Percentiles rank a stretch among this genome's conserved stretches.
phyloP scores from a whole-genome alignment of 176 grass and related monocot genomes.

The Avena sativa region DNA sequence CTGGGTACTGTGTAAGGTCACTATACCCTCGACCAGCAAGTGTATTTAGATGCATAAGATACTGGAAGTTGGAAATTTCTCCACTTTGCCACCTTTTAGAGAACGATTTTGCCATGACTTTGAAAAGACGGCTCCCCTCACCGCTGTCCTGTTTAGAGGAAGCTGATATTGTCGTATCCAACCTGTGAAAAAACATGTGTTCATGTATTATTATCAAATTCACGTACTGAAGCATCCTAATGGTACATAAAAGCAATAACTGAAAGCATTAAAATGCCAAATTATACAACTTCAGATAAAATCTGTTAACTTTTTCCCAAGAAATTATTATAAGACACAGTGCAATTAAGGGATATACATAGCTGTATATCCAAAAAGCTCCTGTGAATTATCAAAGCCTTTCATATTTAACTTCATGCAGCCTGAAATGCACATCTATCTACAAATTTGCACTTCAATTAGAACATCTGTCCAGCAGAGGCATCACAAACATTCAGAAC shows the following conservation, averaged over 20 bases:
- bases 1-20: slow-evolving; percentile 98
- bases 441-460: no score
- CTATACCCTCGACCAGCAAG: slow-evolving; percentile 97
- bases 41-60: slow-evolving; percentile 99
- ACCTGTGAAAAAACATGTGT: slow-evolving; percentile 56
- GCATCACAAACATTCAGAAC: background rate
- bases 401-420: slow-evolving; percentile 18
- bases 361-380: background rate
- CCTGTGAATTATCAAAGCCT: background rate
- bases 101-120: slow-evolving; percentile 86
- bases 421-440: background rate
- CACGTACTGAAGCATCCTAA: slow-evolving; percentile 33
- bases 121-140: slow-evolving; percentile 94
- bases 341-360: background rate
- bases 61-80: slow-evolving; percentile 99
- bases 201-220: slow-evolving; percentile 26
- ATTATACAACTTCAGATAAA: slow-evolving; percentile 21
- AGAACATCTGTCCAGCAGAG: background rate
- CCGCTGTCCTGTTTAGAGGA: slow-evolving; percentile 87
- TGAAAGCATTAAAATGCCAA: slow-evolving; percentile 37
- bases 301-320: background rate
- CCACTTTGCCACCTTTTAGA: slow-evolving; percentile 99
- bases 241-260: slow-evolving; percentile 24
- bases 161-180: slow-evolving; percentile 97
- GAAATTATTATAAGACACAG: background rate